Conservation (phyloP, 2,329 filamentous ascomycete genomes). For the Ceratocystis destructans region DNA sequence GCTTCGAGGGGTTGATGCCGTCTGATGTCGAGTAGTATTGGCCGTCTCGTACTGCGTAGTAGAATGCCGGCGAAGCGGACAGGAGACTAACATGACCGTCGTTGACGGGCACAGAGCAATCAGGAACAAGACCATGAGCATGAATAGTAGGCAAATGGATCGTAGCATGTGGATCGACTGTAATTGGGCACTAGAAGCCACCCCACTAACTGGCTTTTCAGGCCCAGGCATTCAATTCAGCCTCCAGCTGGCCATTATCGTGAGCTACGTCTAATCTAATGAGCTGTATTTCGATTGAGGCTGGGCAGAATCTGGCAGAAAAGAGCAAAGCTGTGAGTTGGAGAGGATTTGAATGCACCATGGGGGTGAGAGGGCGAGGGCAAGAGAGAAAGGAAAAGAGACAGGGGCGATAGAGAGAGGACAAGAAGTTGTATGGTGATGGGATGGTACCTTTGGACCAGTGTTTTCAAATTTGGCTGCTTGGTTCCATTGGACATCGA, state of each 20-base stretch:
- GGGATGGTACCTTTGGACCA: slow-evolving; percentile 2
- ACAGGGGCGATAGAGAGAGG: too few species aligned
- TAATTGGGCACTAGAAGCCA: too few species aligned
- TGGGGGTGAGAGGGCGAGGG: background rate
- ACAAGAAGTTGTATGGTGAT: background rate
- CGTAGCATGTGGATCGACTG: too few species aligned
- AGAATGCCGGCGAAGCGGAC: background rate
- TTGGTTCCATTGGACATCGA: background rate
- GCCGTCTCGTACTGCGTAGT: background rate
- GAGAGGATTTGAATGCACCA: background rate
- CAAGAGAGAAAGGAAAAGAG: background rate
- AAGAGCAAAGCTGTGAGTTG: background rate
- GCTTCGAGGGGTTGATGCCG: background rate
- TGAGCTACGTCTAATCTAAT: background rate
- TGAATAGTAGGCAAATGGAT: too few species aligned
- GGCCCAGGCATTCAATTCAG: background rate
- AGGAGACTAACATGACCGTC: background rate
- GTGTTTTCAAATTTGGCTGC: background rate
- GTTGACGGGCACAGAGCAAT: background rate
- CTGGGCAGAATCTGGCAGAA: background rate
- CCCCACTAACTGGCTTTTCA: background rate
- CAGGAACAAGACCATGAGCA: background rate
- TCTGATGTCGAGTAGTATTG: background rate
- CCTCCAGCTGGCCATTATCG: background rate
- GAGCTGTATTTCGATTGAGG: background rate